Base-by-base conservation (phyloP, 129 eudicot genomes). In the Cynara cardunculus region DNA sequence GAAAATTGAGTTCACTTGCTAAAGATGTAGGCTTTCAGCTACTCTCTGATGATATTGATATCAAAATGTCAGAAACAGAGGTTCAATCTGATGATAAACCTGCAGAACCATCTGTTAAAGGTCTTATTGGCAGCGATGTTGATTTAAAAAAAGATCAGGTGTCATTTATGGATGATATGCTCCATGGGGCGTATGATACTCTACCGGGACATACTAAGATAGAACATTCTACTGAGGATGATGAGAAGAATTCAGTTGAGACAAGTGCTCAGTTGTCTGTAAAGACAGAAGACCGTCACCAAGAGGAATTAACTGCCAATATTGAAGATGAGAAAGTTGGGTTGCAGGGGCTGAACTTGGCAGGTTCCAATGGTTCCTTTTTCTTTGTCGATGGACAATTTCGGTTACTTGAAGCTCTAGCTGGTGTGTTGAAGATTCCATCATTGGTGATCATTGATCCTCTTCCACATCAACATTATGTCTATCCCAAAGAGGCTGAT, bases 1-100 rank as follows among this genome's bases (percentile, higher is more conserved):
- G 68, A 72, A 94, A 86, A 78, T 76, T 94, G 74, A 94, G 97
- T 86, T 88, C 94, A 68, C 92, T 92, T 83, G 98, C 96, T 68
- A 94, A 90, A 84, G 92, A 92, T 77, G 90, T 85, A 49, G 98
- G 98, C 62, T 94, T 94, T 75, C 90, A 92, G 88, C 90, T 94
- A 68, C 85, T 94, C 27, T 94, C 98, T 76, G 93, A 94, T 79
- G 98, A 92, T 85, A 69, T 94, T 46, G 88, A 90, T 46, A 84
- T 94, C 44, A 88, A 87, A 62, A 71, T 80, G 71, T 70, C 85
- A 25, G 94, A 88, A 70, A 70, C 88, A 67, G 61, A 49, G 53
- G 81, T 16, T 64, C 82, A 75, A 37, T 73, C 89, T 80, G 75
- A 78, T 78, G 82, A 71, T 53, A 86, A 44, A 79, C 77, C 74